phyloP scores from a whole-genome alignment of 345 rosid genomes.

The Citrus hindsii region DNA sequence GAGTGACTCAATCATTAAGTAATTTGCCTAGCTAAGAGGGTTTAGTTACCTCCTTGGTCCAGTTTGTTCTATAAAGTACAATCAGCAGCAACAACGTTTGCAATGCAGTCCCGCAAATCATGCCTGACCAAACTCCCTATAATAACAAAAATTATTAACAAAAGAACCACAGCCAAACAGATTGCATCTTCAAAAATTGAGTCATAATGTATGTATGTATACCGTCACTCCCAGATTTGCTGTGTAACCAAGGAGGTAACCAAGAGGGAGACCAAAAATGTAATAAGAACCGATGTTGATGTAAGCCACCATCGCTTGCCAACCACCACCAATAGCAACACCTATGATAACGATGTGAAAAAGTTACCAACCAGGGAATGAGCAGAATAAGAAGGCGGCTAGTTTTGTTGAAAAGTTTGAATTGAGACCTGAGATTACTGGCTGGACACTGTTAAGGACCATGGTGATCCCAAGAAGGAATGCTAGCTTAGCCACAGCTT shows the following conservation, averaged over 20 bases:
- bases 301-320: constrained; percentile 85
- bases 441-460: constrained; percentile 86
- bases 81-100: constrained; percentile 59
- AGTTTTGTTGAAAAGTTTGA: not conserved
- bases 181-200: not conserved
- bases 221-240: constrained; percentile 66
- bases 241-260: constrained; percentile 64
- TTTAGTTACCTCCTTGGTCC: constrained; percentile 70
- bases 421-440: constrained; percentile 68
- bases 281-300: constrained; percentile 74
- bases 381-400: not conserved
- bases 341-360: constrained; percentile 31
- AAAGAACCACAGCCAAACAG: not conserved
- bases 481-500: constrained; percentile 55
- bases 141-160: not conserved
- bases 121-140: constrained; percentile 82
- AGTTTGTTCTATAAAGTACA: constrained; percentile 61
- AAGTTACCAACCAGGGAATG: not conserved
- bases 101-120: constrained; percentile 71
- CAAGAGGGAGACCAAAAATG: constrained; percentile 72
- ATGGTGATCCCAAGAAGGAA: constrained; percentile 70
- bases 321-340: constrained; percentile 85
- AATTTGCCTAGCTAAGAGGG: not conserved
- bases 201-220: not conserved
- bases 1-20: no score